Conservation (phyloP, 202 grass and related monocot species). For the Digitaria exilis region DNA sequence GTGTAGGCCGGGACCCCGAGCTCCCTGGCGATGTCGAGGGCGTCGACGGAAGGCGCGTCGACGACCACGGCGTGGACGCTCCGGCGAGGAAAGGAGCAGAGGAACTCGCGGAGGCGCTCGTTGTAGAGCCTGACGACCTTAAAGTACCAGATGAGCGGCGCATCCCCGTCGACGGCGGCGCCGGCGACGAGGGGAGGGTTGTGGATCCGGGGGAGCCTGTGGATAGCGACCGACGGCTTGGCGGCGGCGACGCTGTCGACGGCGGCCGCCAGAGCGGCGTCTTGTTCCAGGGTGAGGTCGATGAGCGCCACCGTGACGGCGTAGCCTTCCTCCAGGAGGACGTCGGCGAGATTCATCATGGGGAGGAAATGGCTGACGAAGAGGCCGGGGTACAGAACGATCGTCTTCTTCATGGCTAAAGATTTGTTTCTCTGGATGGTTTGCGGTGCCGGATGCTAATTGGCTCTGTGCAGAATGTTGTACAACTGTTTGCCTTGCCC, state of each 20-base stretch:
- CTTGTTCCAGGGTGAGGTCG: background rate
- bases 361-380: slow-evolving; percentile 19
- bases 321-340: slow-evolving; percentile 11
- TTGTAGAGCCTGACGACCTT: background rate
- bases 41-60: background rate
- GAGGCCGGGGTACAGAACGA: slow-evolving; percentile 44
- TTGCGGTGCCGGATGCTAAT: background rate
- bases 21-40: background rate
- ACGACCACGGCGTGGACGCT: slow-evolving; percentile 30
- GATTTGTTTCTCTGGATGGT: background rate
- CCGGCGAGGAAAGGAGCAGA: background rate
- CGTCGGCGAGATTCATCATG: slow-evolving; percentile 27
- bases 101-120: slow-evolving; percentile 19
- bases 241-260: slow-evolving; percentile 6
- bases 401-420: slow-evolving; percentile 4
- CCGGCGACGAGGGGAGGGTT: background rate
- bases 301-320: background rate
- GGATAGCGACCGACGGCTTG: slow-evolving; percentile 31
- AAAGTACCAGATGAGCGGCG: background rate
- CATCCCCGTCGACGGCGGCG: background rate
- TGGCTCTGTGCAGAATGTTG: too few species aligned
- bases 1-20: background rate
- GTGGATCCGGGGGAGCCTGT: slow-evolving; percentile 10
- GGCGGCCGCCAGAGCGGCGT: background rate
- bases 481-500: background rate